Conservation (phyloP, 1,284 basidiomycete genomes). For the Trichosporon inkin region DNA sequence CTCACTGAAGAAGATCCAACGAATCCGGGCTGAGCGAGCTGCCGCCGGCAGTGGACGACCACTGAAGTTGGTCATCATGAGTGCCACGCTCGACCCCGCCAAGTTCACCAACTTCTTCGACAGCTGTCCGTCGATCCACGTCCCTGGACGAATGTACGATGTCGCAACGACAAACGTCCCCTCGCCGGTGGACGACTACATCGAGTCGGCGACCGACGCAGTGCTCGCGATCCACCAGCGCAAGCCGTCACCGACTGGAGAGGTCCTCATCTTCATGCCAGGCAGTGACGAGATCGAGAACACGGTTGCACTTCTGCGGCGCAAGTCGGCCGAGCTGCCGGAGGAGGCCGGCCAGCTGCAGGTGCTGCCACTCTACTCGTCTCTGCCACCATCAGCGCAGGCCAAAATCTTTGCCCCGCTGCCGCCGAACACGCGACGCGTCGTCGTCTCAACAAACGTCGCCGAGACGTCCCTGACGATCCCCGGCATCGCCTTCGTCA, state of each 20-base stretch:
- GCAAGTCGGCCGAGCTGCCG: slow-evolving; percentile 64
- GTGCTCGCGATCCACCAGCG: slow-evolving; percentile 86
- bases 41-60: slow-evolving; percentile 45
- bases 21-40: slow-evolving; percentile 58
- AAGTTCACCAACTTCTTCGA: slow-evolving; percentile 87
- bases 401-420: slow-evolving; percentile 69
- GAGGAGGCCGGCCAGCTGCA: slow-evolving; percentile 60
- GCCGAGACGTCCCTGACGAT: slow-evolving; percentile 99
- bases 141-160: slow-evolving; percentile 90
- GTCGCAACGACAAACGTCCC: slow-evolving; percentile 75
- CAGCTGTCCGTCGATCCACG: slow-evolving; percentile 76
- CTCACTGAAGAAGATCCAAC: slow-evolving; percentile 80
- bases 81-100: slow-evolving; percentile 90
- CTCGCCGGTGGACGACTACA: slow-evolving; percentile 73
- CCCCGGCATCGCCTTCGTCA: slow-evolving; percentile 89
- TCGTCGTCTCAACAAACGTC: slow-evolving; percentile 91
- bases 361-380: slow-evolving; percentile 76
- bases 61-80: slow-evolving; percentile 94
- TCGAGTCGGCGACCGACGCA: slow-evolving; percentile 81
- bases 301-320: slow-evolving; percentile 66
- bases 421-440: slow-evolving; percentile 70
- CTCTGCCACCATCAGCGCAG: slow-evolving; percentile 73
- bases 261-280: slow-evolving; percentile 91
- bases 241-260: slow-evolving; percentile 63
- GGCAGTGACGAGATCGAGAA: slow-evolving; percentile 95